Evolutionary conservation across 345 rosid species (phyloP).

Genomic region (Citrus reticulata): DNA sequence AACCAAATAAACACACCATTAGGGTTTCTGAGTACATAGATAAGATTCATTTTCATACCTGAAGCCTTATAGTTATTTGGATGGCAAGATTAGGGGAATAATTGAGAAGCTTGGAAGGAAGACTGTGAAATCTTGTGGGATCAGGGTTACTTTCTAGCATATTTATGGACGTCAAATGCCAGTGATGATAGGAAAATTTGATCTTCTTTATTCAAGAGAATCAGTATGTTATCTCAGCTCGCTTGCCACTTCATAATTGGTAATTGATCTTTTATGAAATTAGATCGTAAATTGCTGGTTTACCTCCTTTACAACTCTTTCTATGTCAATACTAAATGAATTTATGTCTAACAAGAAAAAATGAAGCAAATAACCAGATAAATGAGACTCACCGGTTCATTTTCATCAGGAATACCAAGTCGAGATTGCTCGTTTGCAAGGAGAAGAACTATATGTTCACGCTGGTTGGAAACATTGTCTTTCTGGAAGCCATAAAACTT

Average conservation of each 20-base stretch:
- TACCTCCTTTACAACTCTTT: not conserved
- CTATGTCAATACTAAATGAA: not conserved
- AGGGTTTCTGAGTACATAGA: not conserved
- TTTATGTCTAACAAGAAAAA: not conserved
- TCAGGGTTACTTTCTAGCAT: not conserved
- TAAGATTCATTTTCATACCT: not conserved
- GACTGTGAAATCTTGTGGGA: not conserved
- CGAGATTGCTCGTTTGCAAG: slow-evolving; percentile 93
- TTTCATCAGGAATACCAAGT: slow-evolving; percentile 57
- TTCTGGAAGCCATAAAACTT: slow-evolving; percentile 42
- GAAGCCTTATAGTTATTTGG: not conserved
- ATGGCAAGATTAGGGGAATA: not conserved
- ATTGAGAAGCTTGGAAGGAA: not conserved
- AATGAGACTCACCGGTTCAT: slow-evolving; percentile 64
- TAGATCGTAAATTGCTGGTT: not conserved
- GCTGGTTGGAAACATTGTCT: slow-evolving; percentile 94
- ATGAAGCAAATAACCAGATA: not conserved
- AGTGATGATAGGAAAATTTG: not conserved
- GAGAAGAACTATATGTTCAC: slow-evolving; percentile 90
- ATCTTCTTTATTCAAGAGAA: not conserved
- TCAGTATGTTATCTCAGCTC: not conserved
- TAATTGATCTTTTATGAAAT: not conserved
- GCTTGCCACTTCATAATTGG: not conserved
- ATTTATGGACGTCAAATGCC: not conserved
- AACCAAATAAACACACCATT: too few relatives aligned